Evolutionary conservation across 2,329 filamentous ascomycete genomes (phyloP).

Genomic region (Raffaelea ambrosiae): DNA sequence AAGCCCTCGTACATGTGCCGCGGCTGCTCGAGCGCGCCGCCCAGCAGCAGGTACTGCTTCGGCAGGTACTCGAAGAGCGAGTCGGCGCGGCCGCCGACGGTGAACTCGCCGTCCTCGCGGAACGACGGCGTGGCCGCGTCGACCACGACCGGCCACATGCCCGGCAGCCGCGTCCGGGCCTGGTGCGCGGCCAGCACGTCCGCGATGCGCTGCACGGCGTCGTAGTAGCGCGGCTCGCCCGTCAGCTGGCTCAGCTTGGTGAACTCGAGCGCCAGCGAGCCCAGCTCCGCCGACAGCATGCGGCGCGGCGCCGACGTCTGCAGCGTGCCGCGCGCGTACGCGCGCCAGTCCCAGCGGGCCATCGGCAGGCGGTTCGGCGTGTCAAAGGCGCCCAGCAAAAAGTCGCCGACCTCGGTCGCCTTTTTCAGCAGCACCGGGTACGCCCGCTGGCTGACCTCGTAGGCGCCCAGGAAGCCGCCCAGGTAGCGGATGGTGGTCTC

Average conservation of each 20-base stretch:
- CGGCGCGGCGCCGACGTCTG: slow-evolving; percentile 32
- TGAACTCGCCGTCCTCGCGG: slow-evolving; percentile 43
- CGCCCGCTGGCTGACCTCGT: slow-evolving; percentile 52
- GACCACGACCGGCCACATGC: slow-evolving; percentile 52
- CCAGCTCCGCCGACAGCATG: slow-evolving; percentile 41
- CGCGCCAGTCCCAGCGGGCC: slow-evolving; percentile 46
- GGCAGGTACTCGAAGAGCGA: slow-evolving; percentile 57
- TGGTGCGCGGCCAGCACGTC: slow-evolving; percentile 47
- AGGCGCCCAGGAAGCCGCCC: slow-evolving; percentile 60
- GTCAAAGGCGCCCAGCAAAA: slow-evolving; percentile 59
- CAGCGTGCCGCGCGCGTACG: slow-evolving; percentile 29
- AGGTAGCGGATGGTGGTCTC: slow-evolving; percentile 66
- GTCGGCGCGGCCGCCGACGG: slow-evolving; percentile 47
- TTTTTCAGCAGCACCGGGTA: slow-evolving; percentile 49
- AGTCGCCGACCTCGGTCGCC: slow-evolving; percentile 53
- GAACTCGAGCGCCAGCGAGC: slow-evolving; percentile 53
- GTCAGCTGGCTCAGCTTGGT: slow-evolving; percentile 58
- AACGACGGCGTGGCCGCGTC: slow-evolving; percentile 47
- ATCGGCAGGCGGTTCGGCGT: slow-evolving; percentile 61
- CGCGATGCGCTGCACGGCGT: slow-evolving; percentile 49
- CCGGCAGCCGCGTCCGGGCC: slow-evolving; percentile 45
- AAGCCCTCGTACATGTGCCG: slow-evolving; percentile 20
- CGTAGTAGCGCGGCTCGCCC: slow-evolving; percentile 50
- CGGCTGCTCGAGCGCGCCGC: slow-evolving; percentile 43
- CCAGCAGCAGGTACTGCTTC: slow-evolving; percentile 58